These are phyloP conservation scores for Ogataea nakhonphanomensis DNA, from an alignment of 805 yeast genomes.

Conservation along the genomic window DNA sequence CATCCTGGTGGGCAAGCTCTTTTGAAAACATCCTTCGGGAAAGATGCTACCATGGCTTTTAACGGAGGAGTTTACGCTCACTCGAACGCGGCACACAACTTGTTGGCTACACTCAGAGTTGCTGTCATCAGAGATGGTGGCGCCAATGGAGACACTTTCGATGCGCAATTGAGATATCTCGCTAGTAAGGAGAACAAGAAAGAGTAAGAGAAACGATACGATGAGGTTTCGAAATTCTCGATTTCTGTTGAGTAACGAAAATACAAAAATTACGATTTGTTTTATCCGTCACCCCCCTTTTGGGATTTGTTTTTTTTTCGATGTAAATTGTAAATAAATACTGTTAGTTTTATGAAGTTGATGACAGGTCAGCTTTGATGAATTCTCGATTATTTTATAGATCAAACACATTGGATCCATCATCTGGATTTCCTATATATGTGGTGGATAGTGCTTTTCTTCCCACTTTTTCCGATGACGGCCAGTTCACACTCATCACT, in stretches of 20 bases:
- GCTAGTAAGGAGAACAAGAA: conserved; percentile 19
- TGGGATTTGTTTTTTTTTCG: conserved; percentile 4
- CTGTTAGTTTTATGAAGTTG: background rate
- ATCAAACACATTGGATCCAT: conserved; percentile 63
- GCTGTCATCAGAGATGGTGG: conserved; percentile 71
- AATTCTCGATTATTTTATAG: conserved; percentile 43
- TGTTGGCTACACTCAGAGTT: conserved; percentile 77
- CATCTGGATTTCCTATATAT: conserved; percentile 65
- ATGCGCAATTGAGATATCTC: conserved; percentile 38
- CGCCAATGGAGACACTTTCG: conserved; percentile 53
- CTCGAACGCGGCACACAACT: conserved; percentile 81
- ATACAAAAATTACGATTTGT: background rate
- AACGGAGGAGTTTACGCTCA: conserved; percentile 85
- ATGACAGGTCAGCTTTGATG: conserved; percentile 6
- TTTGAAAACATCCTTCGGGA: conserved; percentile 67
- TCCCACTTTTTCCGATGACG: conserved; percentile 45
- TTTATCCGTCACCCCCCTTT: background rate
- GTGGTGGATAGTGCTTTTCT: conserved; percentile 80
- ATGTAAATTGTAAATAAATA: background rate
- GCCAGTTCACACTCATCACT: conserved; percentile 49
- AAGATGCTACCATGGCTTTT: conserved; percentile 81
- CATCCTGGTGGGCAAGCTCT: conserved; percentile 86
- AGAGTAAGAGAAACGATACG: conserved; percentile 5
- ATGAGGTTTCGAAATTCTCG: conserved; percentile 2
- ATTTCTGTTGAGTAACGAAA: conserved; percentile 6